A percentile compares a stretch with the other conserved stretches of the same genome.
Conservation (phyloP, 2,329 filamentous ascomycete genomes). For the Trichophyton schoenleinii region DNA sequence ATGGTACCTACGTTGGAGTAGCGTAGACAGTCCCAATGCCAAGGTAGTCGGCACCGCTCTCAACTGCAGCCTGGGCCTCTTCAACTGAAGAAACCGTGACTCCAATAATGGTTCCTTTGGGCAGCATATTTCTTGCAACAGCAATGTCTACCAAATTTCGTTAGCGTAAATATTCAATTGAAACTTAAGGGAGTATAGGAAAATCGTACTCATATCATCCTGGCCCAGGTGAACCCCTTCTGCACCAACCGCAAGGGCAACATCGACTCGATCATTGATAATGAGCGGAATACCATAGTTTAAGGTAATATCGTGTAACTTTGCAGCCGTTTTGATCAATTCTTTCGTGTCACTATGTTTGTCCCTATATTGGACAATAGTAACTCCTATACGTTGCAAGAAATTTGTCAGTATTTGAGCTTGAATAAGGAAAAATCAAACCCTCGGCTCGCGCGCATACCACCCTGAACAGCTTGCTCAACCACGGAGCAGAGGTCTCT, state of each 20-base stretch:
- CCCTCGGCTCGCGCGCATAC: conserved; percentile 29
- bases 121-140: conserved; percentile 60
- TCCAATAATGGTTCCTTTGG: conserved; percentile 68
- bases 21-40: conserved; percentile 84
- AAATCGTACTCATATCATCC: conserved; percentile 64
- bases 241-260: conserved; percentile 70
- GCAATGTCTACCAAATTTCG: conserved; percentile 37
- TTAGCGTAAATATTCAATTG: neutral
- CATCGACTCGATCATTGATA: conserved; percentile 87
- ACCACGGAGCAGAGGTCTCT: conserved; percentile 62
- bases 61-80: conserved; percentile 60
- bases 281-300: conserved; percentile 62
- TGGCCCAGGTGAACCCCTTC: conserved; percentile 93
- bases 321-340: conserved; percentile 57
- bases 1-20: conserved; percentile 56
- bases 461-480: conserved; percentile 60
- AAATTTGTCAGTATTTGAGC: neutral
- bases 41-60: conserved; percentile 74
- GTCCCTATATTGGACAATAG: conserved; percentile 80
- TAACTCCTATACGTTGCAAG: conserved; percentile 44
- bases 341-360: conserved; percentile 64
- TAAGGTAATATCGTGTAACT: conserved; percentile 58
- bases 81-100: conserved; percentile 65
- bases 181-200: neutral
- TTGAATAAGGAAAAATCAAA: neutral